A percentile compares a stretch with the other conserved stretches of the same genome.
Conservation (phyloP, 176 grass and related monocot species). For the Aechmea fasciata region DNA sequence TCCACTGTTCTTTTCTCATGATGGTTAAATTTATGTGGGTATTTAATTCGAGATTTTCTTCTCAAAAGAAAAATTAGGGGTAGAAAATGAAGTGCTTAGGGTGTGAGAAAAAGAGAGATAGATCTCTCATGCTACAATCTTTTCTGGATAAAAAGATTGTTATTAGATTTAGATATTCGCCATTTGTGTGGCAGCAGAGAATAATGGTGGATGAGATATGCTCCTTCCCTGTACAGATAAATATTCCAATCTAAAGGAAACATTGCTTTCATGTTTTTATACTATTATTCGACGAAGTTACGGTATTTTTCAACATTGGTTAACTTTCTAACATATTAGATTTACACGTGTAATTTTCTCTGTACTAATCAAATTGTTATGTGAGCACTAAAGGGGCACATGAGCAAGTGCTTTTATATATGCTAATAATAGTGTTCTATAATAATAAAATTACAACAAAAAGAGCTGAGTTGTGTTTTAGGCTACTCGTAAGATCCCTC, state of each 20-base stretch:
- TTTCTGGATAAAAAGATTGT: conserved; percentile 22
- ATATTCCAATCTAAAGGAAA: conserved; percentile 26
- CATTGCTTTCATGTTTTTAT: neutral
- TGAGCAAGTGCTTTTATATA: too few species aligned
- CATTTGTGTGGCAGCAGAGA: conserved; percentile 38
- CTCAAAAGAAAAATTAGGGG: too few species aligned
- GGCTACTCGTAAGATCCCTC: too few species aligned
- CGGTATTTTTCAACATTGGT: too few species aligned
- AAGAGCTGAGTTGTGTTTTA: neutral
- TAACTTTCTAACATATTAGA: too few species aligned
- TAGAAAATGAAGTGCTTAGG: conserved; percentile 19
- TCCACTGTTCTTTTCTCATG: conserved; percentile 52
- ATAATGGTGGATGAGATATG: conserved; percentile 56
- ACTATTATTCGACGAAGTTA: neutral
- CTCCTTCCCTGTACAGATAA: conserved; percentile 69
- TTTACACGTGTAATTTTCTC: too few species aligned
- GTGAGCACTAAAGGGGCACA: too few species aligned
- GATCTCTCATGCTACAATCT: conserved; percentile 18
- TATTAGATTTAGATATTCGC: neutral
- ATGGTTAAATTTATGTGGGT: conserved; percentile 27
- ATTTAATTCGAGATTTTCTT: conserved; percentile 19
- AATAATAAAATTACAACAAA: neutral
- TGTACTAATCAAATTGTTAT: too few species aligned
- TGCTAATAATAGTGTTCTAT: too few species aligned
- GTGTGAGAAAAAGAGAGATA: neutral